Evolutionary conservation across 2,329 filamentous ascomycete genomes (phyloP).

Genomic region (Pseudopyricularia javanii): DNA sequence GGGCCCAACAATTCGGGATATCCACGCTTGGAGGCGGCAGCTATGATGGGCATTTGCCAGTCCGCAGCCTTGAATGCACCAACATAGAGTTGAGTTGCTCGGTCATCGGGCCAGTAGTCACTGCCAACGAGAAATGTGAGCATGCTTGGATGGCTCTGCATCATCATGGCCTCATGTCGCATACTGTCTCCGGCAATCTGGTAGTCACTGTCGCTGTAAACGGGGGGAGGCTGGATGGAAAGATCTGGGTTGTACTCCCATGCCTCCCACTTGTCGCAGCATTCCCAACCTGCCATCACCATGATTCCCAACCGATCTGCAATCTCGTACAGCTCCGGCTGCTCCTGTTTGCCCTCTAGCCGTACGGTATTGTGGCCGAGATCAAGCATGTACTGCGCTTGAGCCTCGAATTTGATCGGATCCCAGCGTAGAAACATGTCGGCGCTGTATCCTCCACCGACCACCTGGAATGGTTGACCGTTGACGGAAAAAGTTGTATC

Average conservation of each 20-base stretch:
- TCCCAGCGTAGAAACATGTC: conserved; percentile 52
- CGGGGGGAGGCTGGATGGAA: conserved; percentile 17
- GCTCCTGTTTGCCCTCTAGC: conserved; percentile 53
- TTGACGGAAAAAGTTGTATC: conserved; percentile 46
- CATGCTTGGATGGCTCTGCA: conserved; percentile 47
- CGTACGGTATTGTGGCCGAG: conserved; percentile 52
- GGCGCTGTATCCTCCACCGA: conserved; percentile 47
- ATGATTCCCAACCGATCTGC: conserved; percentile 48
- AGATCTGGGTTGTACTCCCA: conserved; percentile 48
- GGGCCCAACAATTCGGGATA: conserved; percentile 37
- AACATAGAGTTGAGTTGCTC: conserved; percentile 39
- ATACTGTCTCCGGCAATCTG: conserved; percentile 39
- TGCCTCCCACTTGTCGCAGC: conserved; percentile 56
- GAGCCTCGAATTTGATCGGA: conserved; percentile 27
- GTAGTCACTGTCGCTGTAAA: conserved; percentile 43
- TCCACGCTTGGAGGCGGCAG: conserved; percentile 42
- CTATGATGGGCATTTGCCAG: conserved; percentile 45
- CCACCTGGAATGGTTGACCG: conserved; percentile 42
- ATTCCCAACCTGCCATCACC: conserved; percentile 53
- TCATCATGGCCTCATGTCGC: conserved; percentile 45
- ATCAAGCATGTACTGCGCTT: conserved; percentile 42
- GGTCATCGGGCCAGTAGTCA: conserved; percentile 50
- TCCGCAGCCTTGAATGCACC: conserved; percentile 33
- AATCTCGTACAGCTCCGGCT: conserved; percentile 45
- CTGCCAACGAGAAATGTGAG: conserved; percentile 47